phyloP scores from a whole-genome alignment of 208 protist species.

The Crithidia thermophila region DNA sequence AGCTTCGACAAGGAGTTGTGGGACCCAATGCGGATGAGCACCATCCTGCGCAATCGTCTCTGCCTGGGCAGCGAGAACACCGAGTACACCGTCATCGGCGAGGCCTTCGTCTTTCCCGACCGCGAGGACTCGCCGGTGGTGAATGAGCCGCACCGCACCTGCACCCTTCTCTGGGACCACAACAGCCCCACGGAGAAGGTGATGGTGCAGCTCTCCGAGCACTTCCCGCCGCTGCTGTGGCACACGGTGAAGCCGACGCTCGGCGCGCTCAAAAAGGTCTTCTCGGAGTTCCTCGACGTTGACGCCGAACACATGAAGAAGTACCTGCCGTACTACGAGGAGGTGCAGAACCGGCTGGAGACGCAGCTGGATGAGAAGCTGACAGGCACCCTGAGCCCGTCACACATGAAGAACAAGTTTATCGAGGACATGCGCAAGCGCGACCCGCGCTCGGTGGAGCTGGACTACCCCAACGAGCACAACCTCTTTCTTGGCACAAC shows the following conservation, averaged over 20 bases:
- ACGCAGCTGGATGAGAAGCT: conserved; percentile 77
- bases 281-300: conserved; percentile 89
- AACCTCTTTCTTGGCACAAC: conserved; percentile 87
- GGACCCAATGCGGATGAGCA: conserved; percentile 83
- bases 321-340: conserved; percentile 90
- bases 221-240: conserved; percentile 93
- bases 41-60: conserved; percentile 70
- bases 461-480: conserved; percentile 85
- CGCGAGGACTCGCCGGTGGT: conserved; percentile 90
- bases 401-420: conserved; percentile 85
- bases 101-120: conserved; percentile 91
- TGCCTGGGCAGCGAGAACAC: conserved; percentile 80
- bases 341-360: conserved; percentile 82
- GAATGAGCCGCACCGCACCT: conserved; percentile 82
- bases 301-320: conserved; percentile 92
- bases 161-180: conserved; percentile 90
- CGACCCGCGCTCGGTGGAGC: conserved; percentile 72
- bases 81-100: conserved; percentile 93
- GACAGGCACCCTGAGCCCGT: conserved; percentile 69
- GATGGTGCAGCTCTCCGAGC: conserved; percentile 86
- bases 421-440: conserved; percentile 90
- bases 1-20: conserved; percentile 85
- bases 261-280: conserved; percentile 78
- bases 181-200: conserved; percentile 90
- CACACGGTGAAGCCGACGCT: conserved; percentile 84